Percentiles rank a stretch among this genome's conserved stretches.
phyloP scores from a whole-genome alignment of 495 filamentous ascomycete species.

The Penicillium nucicola region DNA sequence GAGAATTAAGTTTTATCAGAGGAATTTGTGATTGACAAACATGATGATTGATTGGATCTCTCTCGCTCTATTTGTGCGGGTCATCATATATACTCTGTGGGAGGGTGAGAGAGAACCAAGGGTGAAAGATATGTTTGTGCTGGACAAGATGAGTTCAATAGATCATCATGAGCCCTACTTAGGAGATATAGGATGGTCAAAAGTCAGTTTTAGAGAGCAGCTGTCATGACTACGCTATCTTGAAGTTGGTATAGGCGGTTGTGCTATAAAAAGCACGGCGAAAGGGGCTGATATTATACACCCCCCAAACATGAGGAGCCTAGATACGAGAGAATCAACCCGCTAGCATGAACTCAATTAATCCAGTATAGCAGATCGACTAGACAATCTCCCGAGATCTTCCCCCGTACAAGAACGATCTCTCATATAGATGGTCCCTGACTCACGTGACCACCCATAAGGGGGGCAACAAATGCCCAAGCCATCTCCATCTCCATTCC shows the following conservation, averaged over 20 bases:
- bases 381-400: background rate
- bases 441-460: conserved; percentile 14
- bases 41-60: too few relatives aligned
- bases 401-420: too few relatives aligned
- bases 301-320: background rate
- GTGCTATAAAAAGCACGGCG: conserved; percentile 8
- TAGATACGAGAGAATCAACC: background rate
- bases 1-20: too few relatives aligned
- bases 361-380: background rate
- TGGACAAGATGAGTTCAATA: too few relatives aligned
- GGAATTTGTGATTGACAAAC: too few relatives aligned
- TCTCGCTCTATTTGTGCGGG: too few relatives aligned
- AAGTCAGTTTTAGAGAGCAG: background rate
- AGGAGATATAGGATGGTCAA: too few relatives aligned
- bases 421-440: background rate
- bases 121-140: too few relatives aligned
- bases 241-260: too few relatives aligned
- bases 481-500: conserved; percentile 24
- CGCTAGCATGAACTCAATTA: background rate
- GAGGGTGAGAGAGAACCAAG: too few relatives aligned
- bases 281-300: background rate
- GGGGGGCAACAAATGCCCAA: conserved; percentile 18
- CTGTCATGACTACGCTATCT: too few relatives aligned
- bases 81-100: too few relatives aligned
- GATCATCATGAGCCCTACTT: background rate